Evolutionary conservation across 2,329 filamentous ascomycete species (phyloP).

Genomic region (Epichloe coenophiala): DNA sequence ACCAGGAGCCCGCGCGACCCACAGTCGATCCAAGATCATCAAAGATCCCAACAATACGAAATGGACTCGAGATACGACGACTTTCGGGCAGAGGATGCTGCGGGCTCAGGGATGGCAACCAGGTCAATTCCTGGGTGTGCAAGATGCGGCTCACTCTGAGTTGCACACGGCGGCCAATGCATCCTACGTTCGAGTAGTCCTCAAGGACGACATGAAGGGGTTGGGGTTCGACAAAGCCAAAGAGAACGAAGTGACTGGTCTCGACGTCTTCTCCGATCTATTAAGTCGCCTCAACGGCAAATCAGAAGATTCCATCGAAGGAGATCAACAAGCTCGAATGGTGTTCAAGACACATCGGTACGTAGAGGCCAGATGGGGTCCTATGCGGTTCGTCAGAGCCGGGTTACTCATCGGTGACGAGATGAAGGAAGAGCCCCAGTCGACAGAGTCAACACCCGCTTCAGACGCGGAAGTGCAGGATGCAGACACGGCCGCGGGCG

Average conservation of each 20-base stretch:
- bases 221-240: conserved; percentile 69
- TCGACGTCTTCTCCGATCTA: conserved; percentile 76
- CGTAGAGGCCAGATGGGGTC: conserved; percentile 61
- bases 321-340: conserved; percentile 54
- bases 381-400: conserved; percentile 78
- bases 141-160: conserved; percentile 59
- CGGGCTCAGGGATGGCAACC: conserved; percentile 82
- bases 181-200: conserved; percentile 68
- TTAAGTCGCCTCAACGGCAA: conserved; percentile 85
- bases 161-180: conserved; percentile 69
- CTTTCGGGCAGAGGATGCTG: conserved; percentile 84
- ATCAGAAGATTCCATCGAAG: conserved; percentile 55
- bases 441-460: conserved; percentile 5
- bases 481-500: conserved; percentile 7
- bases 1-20: not conserved
- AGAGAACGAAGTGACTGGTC: conserved; percentile 67
- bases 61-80: conserved; percentile 72
- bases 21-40: conserved; percentile 52
- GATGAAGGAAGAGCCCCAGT: conserved; percentile 26
- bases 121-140: conserved; percentile 67
- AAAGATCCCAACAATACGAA: conserved; percentile 90
- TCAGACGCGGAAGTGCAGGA: conserved; percentile 6
- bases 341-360: conserved; percentile 62
- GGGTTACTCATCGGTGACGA: conserved; percentile 53
- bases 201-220: conserved; percentile 87